Conservation (phyloP, 495 filamentous ascomycete genomes). For the Podospora appendiculata region DNA sequence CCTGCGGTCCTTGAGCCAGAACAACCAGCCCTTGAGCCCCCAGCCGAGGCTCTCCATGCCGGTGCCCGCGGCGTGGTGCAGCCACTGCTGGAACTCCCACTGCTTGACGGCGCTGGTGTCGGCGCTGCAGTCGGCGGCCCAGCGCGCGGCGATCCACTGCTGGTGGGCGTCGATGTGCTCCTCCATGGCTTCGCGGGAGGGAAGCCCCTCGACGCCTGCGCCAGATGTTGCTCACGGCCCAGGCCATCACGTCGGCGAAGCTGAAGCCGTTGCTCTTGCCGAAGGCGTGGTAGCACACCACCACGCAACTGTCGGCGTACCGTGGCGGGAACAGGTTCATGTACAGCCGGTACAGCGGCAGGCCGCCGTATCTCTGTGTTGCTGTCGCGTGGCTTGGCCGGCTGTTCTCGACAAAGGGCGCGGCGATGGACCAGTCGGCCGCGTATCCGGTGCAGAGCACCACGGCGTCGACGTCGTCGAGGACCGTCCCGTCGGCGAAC, state of each 20-base stretch:
- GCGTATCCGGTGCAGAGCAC: conserved; percentile 32
- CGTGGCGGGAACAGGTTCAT: conserved; percentile 32
- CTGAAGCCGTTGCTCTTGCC: conserved; percentile 27
- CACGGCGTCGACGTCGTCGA: conserved; percentile 29
- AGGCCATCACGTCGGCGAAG: conserved; percentile 25
- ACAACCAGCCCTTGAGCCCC: conserved; percentile 27
- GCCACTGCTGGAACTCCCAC: conserved; percentile 27
- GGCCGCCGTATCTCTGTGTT: conserved; percentile 8
- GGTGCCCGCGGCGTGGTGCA: conserved; percentile 29
- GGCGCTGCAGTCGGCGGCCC: conserved; percentile 5
- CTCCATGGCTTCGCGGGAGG: conserved; percentile 21
- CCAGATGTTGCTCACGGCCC: conserved; percentile 31
- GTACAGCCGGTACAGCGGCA: conserved; percentile 19
- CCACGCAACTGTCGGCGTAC: conserved; percentile 23
- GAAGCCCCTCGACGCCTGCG: conserved; percentile 19
- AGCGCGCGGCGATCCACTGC: conserved; percentile 19
- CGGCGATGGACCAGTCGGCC: conserved; percentile 16
- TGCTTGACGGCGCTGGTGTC: conserved; percentile 17
- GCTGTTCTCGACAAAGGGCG: conserved; percentile 14
- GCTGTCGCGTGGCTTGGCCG: background rate
- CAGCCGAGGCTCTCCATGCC: conserved; percentile 34
- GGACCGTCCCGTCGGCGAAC: conserved; percentile 24
- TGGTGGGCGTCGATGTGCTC: conserved; percentile 21
- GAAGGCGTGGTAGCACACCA: conserved; percentile 18
- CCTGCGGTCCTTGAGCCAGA: conserved; percentile 26